Evolutionary conservation across 1,139 yeast species (phyloP).

Genomic region (Geotrichum restrictum): DNA sequence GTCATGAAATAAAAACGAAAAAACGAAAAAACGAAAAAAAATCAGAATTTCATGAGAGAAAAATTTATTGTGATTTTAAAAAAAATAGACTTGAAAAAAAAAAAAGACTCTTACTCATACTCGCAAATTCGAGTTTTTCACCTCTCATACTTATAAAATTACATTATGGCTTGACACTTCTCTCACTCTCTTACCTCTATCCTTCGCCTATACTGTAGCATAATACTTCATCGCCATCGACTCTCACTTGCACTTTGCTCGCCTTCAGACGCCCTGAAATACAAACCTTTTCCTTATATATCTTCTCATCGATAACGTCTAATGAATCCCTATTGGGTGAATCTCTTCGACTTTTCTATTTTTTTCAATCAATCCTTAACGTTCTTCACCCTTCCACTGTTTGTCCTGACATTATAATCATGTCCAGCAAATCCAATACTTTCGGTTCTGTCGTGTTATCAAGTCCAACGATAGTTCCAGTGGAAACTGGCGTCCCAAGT

Average conservation of each 20-base stretch:
- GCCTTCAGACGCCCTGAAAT: too few species aligned
- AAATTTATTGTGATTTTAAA: neutral
- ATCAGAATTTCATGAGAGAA: neutral
- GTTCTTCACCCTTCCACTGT: neutral
- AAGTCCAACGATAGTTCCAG: neutral
- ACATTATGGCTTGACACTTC: too few species aligned
- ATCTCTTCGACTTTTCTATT: neutral
- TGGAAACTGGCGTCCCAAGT: neutral
- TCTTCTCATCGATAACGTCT: neutral
- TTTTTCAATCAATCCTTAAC: neutral
- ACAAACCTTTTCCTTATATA: neutral
- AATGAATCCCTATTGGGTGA: conserved; percentile 1
- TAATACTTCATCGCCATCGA: neutral
- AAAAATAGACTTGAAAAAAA: neutral
- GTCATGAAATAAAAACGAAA: too few species aligned
- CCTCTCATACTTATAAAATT: too few species aligned
- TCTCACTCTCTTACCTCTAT: too few species aligned
- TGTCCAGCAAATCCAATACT: neutral
- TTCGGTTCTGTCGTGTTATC: neutral
- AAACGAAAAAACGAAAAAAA: neutral
- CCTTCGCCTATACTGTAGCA: too few species aligned
- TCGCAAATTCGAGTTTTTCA: too few species aligned
- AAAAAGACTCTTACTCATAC: too few species aligned
- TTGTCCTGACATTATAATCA: neutral
- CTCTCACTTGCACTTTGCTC: neutral